Evolutionary conservation across 2,329 filamentous ascomycete species (phyloP).

Genomic region (Aphanoascus verrucosus): DNA sequence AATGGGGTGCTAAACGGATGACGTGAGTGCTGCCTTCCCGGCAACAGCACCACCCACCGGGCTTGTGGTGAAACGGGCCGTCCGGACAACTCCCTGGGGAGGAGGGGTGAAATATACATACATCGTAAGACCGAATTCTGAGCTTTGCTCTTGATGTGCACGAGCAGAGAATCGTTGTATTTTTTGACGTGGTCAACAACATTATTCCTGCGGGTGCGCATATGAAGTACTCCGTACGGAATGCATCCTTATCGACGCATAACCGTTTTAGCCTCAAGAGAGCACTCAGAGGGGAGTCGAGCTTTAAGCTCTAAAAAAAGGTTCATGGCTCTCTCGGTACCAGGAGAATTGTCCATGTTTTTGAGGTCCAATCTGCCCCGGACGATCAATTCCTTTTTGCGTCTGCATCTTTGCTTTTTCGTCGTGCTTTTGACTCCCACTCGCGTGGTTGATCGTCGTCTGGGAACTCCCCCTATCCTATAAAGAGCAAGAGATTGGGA

Average conservation of each 20-base stretch:
- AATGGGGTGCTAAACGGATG: neutral
- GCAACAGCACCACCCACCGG: too few relatives aligned
- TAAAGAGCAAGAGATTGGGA: too few relatives aligned
- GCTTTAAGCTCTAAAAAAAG: neutral
- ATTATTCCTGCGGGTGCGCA: neutral
- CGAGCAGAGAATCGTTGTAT: too few relatives aligned
- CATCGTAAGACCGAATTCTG: too few relatives aligned
- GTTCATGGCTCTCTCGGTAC: neutral
- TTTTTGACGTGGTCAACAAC: too few relatives aligned
- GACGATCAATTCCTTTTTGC: neutral
- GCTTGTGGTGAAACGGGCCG: too few relatives aligned
- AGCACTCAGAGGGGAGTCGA: neutral
- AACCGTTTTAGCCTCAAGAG: too few relatives aligned
- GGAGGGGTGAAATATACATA: too few relatives aligned
- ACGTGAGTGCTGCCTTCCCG: neutral
- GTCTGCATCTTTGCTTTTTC: conserved; percentile 2
- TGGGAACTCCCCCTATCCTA: neutral
- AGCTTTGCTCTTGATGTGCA: too few relatives aligned
- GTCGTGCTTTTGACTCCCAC: neutral
- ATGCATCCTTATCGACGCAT: neutral
- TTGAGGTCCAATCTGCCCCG: neutral
- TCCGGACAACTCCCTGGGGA: too few relatives aligned
- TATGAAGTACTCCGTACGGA: neutral
- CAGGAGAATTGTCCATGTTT: neutral
- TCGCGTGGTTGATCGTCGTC: conserved; percentile 6